Evolutionary conservation across 108 stramenopile species (phyloP).

Genomic region (Pseudonitzschia delicatissima): DNA sequence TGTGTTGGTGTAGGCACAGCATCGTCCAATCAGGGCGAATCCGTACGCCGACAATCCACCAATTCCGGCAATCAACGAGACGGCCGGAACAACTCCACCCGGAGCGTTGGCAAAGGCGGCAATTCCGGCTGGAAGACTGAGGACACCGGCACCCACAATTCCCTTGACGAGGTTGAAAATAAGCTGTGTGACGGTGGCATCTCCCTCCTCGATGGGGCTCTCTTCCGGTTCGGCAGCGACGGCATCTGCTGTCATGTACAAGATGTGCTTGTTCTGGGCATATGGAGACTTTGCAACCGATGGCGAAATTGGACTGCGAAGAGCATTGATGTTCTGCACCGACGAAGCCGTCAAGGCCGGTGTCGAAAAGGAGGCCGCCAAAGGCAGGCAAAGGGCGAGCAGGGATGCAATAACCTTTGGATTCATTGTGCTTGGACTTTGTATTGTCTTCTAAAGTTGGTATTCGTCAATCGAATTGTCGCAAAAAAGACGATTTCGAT

Average conservation of each 20-base stretch:
- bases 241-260: conserved; percentile 18
- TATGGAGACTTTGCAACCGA: background rate
- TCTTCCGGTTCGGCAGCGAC: conserved; percentile 45
- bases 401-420: background rate
- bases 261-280: conserved; percentile 2
- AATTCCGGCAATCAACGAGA: conserved; percentile 67
- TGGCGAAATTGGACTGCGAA: background rate
- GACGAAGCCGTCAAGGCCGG: background rate
- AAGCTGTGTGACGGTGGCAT: conserved; percentile 59
- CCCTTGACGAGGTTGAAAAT: conserved; percentile 72
- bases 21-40: conserved; percentile 87
- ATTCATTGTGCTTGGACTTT: background rate
- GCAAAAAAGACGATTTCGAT: too few species aligned
- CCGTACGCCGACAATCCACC: conserved; percentile 87
- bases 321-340: background rate
- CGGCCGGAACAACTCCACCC: conserved; percentile 84
- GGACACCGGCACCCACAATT: conserved; percentile 89
- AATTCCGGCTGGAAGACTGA: conserved; percentile 91
- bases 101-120: conserved; percentile 90
- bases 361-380: conserved; percentile 7
- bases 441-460: too few species aligned
- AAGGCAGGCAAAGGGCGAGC: background rate
- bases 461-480: too few species aligned
- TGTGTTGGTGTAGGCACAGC: conserved; percentile 80
- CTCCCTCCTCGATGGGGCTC: conserved; percentile 33